Percentiles rank a stretch among this genome's conserved stretches.
These are phyloP conservation scores for Coccomyxa subellipsoidea DNA, from an alignment of 163 green algal genomes.

Conservation along the genomic window DNA sequence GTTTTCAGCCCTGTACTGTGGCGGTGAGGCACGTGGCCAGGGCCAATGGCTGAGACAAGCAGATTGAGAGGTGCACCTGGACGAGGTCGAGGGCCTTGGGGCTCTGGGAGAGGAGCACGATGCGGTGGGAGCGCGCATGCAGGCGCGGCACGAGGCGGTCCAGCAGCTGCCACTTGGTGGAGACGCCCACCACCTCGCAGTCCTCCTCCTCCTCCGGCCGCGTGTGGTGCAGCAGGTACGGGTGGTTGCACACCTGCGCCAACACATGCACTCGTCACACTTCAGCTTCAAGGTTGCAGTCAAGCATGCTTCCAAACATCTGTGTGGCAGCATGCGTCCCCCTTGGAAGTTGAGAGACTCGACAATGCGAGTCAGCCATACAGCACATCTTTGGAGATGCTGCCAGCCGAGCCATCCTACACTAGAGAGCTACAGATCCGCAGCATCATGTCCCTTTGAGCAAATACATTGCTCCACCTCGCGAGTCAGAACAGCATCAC, in stretches of 20 bases:
- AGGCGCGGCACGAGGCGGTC: conserved; percentile 57
- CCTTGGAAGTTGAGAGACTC: no score
- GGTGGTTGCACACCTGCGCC: conserved; percentile 53
- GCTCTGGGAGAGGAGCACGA: conserved; percentile 64
- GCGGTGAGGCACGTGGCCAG: no score
- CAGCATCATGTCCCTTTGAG: no score
- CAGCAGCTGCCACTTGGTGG: conserved; percentile 69
- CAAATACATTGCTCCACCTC: no score
- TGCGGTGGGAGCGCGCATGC: conserved; percentile 25
- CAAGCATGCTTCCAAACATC: neutral
- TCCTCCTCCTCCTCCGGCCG: conserved; percentile 19
- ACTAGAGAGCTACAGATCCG: no score
- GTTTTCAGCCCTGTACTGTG: neutral
- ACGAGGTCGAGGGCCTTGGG: conserved; percentile 1
- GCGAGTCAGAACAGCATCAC: no score
- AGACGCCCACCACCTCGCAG: conserved; percentile 17
- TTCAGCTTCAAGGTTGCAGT: no score
- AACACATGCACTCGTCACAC: conserved; percentile 42
- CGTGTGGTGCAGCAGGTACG: conserved; percentile 30
- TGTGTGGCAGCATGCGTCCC: neutral
- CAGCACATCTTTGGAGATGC: no score
- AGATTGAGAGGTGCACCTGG: neutral
- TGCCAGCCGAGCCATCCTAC: no score
- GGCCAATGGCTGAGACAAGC: neutral
- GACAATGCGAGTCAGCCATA: no score